Evolutionary conservation across 331 rosid species (phyloP).

Genomic region (Rhamnella rubrinervis): DNA sequence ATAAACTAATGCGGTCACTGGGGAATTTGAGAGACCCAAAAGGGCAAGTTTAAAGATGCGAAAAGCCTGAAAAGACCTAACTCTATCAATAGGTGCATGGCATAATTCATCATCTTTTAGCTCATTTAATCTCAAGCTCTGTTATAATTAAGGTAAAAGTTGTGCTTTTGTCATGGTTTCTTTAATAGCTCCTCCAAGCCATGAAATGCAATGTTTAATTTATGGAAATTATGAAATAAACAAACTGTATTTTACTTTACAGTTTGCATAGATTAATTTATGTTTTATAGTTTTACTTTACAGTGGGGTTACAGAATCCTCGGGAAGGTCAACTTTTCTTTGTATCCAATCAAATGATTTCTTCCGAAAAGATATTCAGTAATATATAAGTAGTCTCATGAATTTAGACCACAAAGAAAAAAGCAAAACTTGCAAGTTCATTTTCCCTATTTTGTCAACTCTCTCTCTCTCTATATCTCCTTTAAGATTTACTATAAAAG

Average conservation of each 20-base stretch:
- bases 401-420: conserved; percentile 28
- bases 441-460: conserved; percentile 26
- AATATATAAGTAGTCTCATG: conserved; percentile 23
- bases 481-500: conserved; percentile 9
- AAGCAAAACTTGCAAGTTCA: conserved; percentile 28
- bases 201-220: no score
- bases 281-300: not conserved
- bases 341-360: conserved; percentile 28
- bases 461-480: not conserved
- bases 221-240: no score
- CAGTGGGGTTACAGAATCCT: not conserved
- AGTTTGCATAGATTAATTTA: no score
- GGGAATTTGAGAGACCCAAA: no score
- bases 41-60: no score
- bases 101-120: not conserved
- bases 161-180: not conserved
- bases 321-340: conserved; percentile 25
- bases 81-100: no score
- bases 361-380: conserved; percentile 18
- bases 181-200: no score
- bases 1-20: no score
- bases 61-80: no score
- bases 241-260: no score
- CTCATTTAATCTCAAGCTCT: not conserved
- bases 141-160: not conserved